These are phyloP conservation scores for Phytophthora sojae DNA, from an alignment of 352 stramenopile genomes.

Conservation along the genomic window DNA sequence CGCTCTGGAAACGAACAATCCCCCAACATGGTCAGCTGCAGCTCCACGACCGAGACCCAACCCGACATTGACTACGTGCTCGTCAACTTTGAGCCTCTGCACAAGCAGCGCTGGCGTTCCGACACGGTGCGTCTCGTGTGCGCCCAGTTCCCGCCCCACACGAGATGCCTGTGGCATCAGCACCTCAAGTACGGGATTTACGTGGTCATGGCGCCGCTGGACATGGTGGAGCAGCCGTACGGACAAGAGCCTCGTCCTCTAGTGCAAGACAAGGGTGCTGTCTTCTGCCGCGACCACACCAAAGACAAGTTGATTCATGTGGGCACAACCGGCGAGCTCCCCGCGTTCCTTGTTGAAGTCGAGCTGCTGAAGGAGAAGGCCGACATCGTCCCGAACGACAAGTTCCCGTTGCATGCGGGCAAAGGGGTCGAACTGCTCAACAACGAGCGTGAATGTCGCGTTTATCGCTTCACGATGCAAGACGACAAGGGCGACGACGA, in stretches of 20 bases:
- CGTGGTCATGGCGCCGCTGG: slow-evolving; percentile 47
- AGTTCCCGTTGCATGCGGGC: slow-evolving; percentile 35
- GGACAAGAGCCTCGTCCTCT: slow-evolving; percentile 29
- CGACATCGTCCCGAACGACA: slow-evolving; percentile 25
- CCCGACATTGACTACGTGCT: slow-evolving; percentile 45
- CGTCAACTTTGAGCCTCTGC: slow-evolving; percentile 56
- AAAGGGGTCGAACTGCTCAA: slow-evolving; percentile 41
- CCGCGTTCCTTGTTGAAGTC: slow-evolving; percentile 60
- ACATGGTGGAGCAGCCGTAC: slow-evolving; percentile 41
- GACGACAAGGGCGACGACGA: slow-evolving; percentile 6
- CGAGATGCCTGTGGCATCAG: slow-evolving; percentile 54
- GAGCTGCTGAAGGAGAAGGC: slow-evolving; percentile 55
- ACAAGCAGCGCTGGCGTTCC: slow-evolving; percentile 54
- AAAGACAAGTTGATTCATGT: slow-evolving; percentile 55
- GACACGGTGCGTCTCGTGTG: slow-evolving; percentile 43
- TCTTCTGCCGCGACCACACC: slow-evolving; percentile 65
- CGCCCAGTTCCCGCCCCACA: slow-evolving; percentile 48
- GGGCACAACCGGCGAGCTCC: slow-evolving; percentile 35
- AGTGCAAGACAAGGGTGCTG: slow-evolving; percentile 37
- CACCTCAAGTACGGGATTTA: slow-evolving; percentile 60
- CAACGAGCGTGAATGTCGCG: slow-evolving; percentile 48
- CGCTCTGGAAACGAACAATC: neutral
- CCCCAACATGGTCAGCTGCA: slow-evolving; percentile 9
- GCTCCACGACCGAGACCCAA: neutral
- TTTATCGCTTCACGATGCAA: slow-evolving; percentile 52